phyloP scores from a whole-genome alignment of 2,329 filamentous ascomycete genomes.

The Plectosphaerella sp. region DNA sequence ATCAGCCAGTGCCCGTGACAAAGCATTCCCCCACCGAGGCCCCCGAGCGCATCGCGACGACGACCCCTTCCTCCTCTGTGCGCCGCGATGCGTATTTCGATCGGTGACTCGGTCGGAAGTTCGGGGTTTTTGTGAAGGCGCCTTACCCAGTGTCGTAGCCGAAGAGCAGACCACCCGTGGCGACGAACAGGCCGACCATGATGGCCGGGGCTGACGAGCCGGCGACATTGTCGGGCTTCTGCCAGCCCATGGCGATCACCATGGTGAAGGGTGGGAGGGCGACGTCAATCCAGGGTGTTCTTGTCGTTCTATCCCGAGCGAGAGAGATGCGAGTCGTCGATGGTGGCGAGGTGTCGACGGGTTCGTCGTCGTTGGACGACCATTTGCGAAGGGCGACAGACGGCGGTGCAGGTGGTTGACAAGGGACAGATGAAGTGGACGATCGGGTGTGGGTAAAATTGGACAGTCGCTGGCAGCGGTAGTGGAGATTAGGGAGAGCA shows the following conservation, averaged over 20 bases:
- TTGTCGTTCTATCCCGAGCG: neutral
- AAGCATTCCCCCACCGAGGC: conserved; percentile 1
- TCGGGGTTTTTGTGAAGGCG: neutral
- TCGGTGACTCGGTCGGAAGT: too few relatives aligned
- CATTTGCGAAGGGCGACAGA: conserved; percentile 7
- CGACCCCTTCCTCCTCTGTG: neutral
- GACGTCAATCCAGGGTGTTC: conserved; percentile 43
- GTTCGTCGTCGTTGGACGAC: conserved; percentile 12
- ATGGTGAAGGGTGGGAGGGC: conserved; percentile 44
- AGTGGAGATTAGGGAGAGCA: conserved; percentile 2
- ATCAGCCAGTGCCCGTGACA: conserved; percentile 12
- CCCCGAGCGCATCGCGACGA: neutral
- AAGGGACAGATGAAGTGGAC: conserved; percentile 9
- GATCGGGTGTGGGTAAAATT: conserved; percentile 13
- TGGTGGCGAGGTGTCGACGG: conserved; percentile 6
- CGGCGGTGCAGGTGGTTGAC: neutral
- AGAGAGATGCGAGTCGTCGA: neutral
- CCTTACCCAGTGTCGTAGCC: conserved; percentile 67
- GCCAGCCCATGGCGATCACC: conserved; percentile 66
- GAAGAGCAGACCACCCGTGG: conserved; percentile 64
- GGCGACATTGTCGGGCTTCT: conserved; percentile 70
- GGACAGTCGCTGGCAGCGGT: conserved; percentile 5
- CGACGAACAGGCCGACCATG: conserved; percentile 68
- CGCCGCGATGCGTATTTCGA: neutral
- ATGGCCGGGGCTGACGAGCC: conserved; percentile 69